phyloP scores from a whole-genome alignment of 345 rosid species.

The Melastoma malabathricum region DNA sequence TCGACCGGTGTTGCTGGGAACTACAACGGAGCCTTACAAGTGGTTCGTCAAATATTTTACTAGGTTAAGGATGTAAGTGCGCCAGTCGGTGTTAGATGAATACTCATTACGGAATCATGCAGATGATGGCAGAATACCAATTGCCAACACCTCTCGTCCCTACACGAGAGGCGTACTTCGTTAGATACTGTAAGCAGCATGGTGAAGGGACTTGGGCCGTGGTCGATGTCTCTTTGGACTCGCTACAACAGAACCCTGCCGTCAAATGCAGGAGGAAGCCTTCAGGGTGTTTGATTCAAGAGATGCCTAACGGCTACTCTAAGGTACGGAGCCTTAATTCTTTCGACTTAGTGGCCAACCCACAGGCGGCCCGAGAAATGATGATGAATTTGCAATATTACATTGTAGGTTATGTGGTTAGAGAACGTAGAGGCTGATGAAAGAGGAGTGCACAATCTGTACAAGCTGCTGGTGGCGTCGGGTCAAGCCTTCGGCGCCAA shows the following conservation, averaged over 20 bases:
- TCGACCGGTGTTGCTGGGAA: constrained; percentile 57
- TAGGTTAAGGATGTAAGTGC: no score
- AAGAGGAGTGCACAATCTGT: constrained; percentile 42
- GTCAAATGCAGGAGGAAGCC: constrained; percentile 61
- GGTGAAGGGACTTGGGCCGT: constrained; percentile 80
- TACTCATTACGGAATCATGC: neutral
- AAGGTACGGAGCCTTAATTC: constrained; percentile 22
- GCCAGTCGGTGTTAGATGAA: no score
- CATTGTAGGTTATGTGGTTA: constrained; percentile 66
- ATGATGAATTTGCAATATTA: neutral
- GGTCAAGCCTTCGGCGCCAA: constrained; percentile 84
- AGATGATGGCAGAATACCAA: constrained; percentile 85
- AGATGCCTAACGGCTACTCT: constrained; percentile 66
- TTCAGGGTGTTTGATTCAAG: constrained; percentile 83
- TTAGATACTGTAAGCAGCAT: constrained; percentile 68
- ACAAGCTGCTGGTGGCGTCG: constrained; percentile 40
- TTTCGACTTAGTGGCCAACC: neutral
- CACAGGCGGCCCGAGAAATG: neutral
- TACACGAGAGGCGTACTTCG: constrained; percentile 56
- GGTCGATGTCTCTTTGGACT: constrained; percentile 88
- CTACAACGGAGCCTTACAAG: constrained; percentile 64
- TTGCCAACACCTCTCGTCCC: constrained; percentile 72
- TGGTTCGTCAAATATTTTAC: constrained; percentile 7
- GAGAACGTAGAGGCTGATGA: constrained; percentile 90
- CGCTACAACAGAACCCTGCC: constrained; percentile 31